Evolutionary conservation across 345 rosid species (phyloP).

Genomic region (Syzygium aqueum): DNA sequence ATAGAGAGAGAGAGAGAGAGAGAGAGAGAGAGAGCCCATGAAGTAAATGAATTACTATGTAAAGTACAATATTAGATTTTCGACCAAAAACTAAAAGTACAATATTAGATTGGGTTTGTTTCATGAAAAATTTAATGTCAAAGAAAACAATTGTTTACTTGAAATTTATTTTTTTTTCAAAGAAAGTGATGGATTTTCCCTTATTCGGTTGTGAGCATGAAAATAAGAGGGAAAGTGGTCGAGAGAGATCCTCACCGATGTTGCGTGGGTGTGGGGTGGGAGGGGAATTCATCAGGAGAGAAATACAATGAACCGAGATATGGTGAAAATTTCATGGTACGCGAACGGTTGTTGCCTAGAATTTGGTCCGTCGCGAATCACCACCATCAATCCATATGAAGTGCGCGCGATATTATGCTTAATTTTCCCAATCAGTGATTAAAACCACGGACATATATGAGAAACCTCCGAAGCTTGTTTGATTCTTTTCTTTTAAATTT

Average conservation of each 20-base stretch:
- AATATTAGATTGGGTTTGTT: neutral
- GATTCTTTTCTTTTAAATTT: neutral
- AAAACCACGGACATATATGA: neutral
- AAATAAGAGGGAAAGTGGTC: neutral
- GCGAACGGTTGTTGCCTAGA: neutral
- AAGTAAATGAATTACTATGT: neutral
- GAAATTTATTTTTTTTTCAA: neutral
- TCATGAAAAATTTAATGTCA: neutral
- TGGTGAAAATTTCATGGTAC: neutral
- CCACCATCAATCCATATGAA: neutral
- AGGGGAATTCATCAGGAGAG: neutral
- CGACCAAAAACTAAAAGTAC: too few species aligned
- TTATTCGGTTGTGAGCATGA: neutral
- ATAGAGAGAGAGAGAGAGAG: constrained; percentile 1
- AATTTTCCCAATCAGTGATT: neutral
- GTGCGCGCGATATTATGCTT: accelerated
- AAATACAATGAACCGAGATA: neutral
- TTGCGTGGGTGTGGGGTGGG: too few species aligned
- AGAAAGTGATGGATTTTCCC: neutral
- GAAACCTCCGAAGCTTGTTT: neutral
- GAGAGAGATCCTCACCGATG: neutral
- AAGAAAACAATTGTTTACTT: neutral
- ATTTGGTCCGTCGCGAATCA: neutral
- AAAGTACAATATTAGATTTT: too few species aligned
- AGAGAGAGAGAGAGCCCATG: constrained; percentile 1